Evolutionary conservation across 345 rosid genomes (phyloP).

Genomic region (Erysimum cheiranthoides): DNA sequence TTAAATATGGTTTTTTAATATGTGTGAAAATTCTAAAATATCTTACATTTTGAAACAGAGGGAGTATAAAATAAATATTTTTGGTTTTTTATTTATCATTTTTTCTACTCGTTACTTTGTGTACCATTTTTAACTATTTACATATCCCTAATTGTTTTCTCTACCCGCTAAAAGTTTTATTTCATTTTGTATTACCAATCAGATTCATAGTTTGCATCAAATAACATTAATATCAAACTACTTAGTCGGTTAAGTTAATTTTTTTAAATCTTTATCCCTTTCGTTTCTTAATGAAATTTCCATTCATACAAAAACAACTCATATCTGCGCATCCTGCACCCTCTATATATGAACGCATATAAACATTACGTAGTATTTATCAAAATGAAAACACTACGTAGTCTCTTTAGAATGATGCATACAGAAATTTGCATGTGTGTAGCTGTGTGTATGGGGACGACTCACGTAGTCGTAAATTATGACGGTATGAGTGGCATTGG

Average conservation of each 20-base stretch:
- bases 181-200: too few species aligned
- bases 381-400: background rate
- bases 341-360: constrained; percentile 4
- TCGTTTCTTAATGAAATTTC: background rate
- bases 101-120: too few species aligned
- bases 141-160: too few species aligned
- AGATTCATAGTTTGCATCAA: background rate
- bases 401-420: constrained; percentile 13
- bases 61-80: too few species aligned
- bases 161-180: too few species aligned
- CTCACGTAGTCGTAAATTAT: constrained; percentile 14
- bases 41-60: too few species aligned
- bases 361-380: background rate
- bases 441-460: constrained; percentile 6
- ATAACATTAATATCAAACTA: background rate
- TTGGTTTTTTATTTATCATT: too few species aligned
- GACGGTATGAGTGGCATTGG: constrained; percentile 30
- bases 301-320: background rate
- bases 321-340: background rate
- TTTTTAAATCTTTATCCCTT: background rate
- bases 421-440: constrained; percentile 23
- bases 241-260: background rate
- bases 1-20: too few species aligned
- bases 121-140: too few species aligned
- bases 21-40: too few species aligned